Evolutionary conservation across 768 basidiomycete species (phyloP).

Genomic region (Amanita molliuscula): DNA sequence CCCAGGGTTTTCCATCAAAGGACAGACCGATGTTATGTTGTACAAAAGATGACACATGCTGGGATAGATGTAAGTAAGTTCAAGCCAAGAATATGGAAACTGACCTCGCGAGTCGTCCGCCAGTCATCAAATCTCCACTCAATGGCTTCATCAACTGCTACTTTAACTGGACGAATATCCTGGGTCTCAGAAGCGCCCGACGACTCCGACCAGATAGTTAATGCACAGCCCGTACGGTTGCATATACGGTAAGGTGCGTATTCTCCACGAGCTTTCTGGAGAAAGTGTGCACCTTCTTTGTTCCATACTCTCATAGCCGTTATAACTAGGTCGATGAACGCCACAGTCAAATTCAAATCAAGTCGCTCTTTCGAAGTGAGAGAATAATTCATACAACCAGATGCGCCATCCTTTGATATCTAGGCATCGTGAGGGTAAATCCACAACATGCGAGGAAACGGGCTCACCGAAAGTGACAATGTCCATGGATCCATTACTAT

Average conservation of each 20-base stretch:
- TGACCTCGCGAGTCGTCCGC: constrained; percentile 86
- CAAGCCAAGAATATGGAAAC: constrained; percentile 8
- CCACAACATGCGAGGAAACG: not conserved
- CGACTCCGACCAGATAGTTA: constrained; percentile 79
- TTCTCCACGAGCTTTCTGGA: constrained; percentile 72
- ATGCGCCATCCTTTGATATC: constrained; percentile 42
- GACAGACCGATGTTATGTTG: constrained; percentile 85
- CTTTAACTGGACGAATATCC: constrained; percentile 41
- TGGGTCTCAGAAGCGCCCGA: constrained; percentile 41
- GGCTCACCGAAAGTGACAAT: constrained; percentile 56
- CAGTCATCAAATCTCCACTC: constrained; percentile 99
- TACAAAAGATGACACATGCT: constrained; percentile 57
- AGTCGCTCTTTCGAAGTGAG: constrained; percentile 74
- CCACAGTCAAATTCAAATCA: constrained; percentile 85
- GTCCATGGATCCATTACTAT: constrained; percentile 95
- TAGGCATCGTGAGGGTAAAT: constrained; percentile 14
- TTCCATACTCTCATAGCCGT: constrained; percentile 65
- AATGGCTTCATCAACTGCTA: constrained; percentile 64
- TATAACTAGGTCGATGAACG: constrained; percentile 78
- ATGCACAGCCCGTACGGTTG: constrained; percentile 82
- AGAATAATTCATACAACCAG: constrained; percentile 44
- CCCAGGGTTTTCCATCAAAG: constrained; percentile 82
- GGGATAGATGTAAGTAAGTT: constrained; percentile 6
- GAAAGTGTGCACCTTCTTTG: constrained; percentile 61
- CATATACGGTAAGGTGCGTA: constrained; percentile 91